Evolutionary conservation across 805 yeast genomes (phyloP).

Genomic region (Wickerhamomyces sydowiorum): DNA sequence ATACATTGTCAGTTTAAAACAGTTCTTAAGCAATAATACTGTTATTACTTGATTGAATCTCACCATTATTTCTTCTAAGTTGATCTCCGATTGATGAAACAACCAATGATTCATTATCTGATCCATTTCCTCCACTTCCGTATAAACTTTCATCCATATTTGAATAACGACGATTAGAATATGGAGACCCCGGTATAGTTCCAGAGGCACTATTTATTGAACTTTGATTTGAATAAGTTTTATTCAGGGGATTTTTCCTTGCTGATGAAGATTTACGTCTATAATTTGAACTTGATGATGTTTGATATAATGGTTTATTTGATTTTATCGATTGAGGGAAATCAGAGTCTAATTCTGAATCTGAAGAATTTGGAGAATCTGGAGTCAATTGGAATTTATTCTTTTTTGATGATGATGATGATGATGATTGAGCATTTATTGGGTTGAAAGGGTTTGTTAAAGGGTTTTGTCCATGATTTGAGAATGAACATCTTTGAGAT

Average conservation of each 20-base stretch:
- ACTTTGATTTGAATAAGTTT: slow-evolving; percentile 11
- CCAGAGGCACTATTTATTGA: slow-evolving; percentile 1
- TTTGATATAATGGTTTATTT: too few species aligned
- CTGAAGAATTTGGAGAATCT: slow-evolving; percentile 23
- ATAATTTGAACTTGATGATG: too few species aligned
- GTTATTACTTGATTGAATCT: slow-evolving; percentile 15
- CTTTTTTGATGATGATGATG: slow-evolving; percentile 13
- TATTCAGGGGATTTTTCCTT: slow-evolving; percentile 2
- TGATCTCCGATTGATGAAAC: slow-evolving; percentile 28
- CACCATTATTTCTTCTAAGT: slow-evolving; percentile 25
- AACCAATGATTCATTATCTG: slow-evolving; percentile 23
- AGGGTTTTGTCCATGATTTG: too few species aligned
- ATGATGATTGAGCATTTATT: slow-evolving; percentile 11
- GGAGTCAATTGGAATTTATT: slow-evolving; percentile 10
- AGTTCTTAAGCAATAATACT: slow-evolving; percentile 9
- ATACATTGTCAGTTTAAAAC: too few species aligned
- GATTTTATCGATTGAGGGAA: background rate
- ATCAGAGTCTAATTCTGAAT: slow-evolving; percentile 19
- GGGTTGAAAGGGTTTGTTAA: background rate
- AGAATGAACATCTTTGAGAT: slow-evolving; percentile 27
- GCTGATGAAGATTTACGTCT: too few species aligned
- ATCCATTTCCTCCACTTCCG: slow-evolving; percentile 10
- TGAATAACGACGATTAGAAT: slow-evolving; percentile 1
- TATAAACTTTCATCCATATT: background rate
- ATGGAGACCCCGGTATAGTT: background rate